These are phyloP conservation scores for Ophiostoma tasmaniense DNA, from an alignment of 2,329 filamentous ascomycete species.

Conservation along the genomic window DNA sequence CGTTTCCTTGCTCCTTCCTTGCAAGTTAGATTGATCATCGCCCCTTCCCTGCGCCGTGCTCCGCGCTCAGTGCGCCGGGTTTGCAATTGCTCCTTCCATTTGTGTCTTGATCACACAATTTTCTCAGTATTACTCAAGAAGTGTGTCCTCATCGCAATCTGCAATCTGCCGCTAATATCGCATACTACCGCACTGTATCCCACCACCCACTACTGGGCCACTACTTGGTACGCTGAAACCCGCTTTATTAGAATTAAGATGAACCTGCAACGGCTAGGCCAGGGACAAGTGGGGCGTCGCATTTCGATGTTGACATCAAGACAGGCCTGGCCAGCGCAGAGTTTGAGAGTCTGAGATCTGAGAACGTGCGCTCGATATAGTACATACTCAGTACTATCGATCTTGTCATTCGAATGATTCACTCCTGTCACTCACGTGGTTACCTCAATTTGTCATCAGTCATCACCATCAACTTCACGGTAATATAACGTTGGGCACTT, in stretches of 20 bases:
- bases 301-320: not conserved
- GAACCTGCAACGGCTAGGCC: not conserved
- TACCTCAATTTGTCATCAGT: not conserved
- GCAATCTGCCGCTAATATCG: not conserved
- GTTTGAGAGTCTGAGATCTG: not conserved
- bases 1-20: conserved; percentile 3
- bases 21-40: not conserved
- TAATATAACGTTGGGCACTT: not conserved
- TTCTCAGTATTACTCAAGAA: not conserved
- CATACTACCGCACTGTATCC: not conserved
- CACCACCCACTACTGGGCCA: not conserved
- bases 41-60: not conserved
- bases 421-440: not conserved
- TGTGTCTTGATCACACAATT: not conserved
- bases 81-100: not conserved
- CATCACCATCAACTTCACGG: not conserved
- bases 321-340: not conserved
- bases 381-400: not conserved
- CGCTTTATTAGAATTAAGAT: conserved; percentile 2
- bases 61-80: not conserved
- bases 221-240: not conserved
- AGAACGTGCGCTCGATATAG: not conserved
- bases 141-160: not conserved
- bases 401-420: too few species aligned
- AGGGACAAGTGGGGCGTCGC: not conserved